Percentiles rank a stretch among this genome's conserved stretches.
Evolutionary conservation across 2,329 filamentous ascomycete genomes (phyloP).

Genomic region (Scedosporium dehoogii): DNA sequence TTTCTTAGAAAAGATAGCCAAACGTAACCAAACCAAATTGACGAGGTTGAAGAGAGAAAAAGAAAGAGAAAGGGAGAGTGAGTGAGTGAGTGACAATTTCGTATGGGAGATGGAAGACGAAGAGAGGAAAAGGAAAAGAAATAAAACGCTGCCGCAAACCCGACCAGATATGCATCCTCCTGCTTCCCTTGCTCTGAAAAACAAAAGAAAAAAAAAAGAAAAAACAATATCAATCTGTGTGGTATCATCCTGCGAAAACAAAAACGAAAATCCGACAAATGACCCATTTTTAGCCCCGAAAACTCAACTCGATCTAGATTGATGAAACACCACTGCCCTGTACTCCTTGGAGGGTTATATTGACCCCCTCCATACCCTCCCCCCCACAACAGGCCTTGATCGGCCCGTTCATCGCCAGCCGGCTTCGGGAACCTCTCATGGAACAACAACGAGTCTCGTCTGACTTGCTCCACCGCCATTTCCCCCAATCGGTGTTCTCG

Average conservation of each 20-base stretch:
- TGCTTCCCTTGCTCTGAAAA: too few relatives aligned
- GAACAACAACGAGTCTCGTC: too few relatives aligned
- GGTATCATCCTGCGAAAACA: background rate
- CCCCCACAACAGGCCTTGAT: too few relatives aligned
- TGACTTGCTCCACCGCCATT: too few relatives aligned
- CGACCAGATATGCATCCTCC: too few relatives aligned
- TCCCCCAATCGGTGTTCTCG: too few relatives aligned
- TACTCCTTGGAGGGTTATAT: too few relatives aligned
- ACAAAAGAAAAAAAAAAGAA: background rate
- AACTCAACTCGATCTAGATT: background rate
- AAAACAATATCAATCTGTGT: background rate
- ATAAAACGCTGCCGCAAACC: background rate
- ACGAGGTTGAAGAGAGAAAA: background rate
- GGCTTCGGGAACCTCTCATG: too few relatives aligned
- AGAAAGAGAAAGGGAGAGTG: background rate
- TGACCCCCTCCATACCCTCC: too few relatives aligned
- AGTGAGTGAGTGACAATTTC: too few relatives aligned
- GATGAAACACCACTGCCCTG: too few relatives aligned
- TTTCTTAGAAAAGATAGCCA: background rate
- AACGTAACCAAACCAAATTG: background rate
- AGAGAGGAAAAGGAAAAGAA: conserved; percentile 1
- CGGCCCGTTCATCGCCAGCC: too few relatives aligned
- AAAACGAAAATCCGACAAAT: background rate
- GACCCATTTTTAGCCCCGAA: background rate
- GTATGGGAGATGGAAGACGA: background rate